Base-by-base conservation (phyloP, 495 filamentous ascomycete species). In the Paragyromitra xinjiangensis region DNA sequence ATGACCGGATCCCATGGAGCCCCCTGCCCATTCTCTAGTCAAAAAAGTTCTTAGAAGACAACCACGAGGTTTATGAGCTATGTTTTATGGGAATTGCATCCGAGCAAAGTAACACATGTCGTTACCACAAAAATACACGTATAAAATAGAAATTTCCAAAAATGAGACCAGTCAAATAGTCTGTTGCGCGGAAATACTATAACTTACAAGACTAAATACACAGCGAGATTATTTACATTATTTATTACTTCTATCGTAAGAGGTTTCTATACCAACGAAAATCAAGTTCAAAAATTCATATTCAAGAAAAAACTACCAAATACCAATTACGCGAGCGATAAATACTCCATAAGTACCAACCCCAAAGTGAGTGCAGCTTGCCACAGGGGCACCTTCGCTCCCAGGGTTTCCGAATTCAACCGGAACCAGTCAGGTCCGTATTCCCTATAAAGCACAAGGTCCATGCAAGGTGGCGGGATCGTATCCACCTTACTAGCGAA, bases 391-490 rank as follows among this genome's bases (percentile, higher is more conserved):
- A n/a, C 19, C 16, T n/a, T 16, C 16, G 16, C 48, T 7, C 48
- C 48, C 12, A 1, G 9, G 34, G 68, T 12, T 42, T 58, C 51
- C 48, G 58, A 29, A 34, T 50, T 66, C 58, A 24, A 66, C 64
- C 64, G 53, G 64, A 29, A 70, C 64, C 16, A 51, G 48, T 51
- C 64, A 67, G 64, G 48, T 40, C 64, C 64, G 24, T 51, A 55
- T 51, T 53, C 64, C n/a, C 53, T 58, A 48, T 75, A 75, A 48
- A 75, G 65, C 42, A 70, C 64, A 26, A 75, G 42, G 16, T 75
- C 72, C 40, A 19, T 62, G 24, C 72, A 75, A 39, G 44, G 16
- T n/a, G 72, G 72, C 26, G 72, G 72, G 24, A 75, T 75, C 3
- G 62, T 53, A 29, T 61, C 72, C 9, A 51, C 53, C 19, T 50